These are phyloP conservation scores for Cystobasidium tubakii DNA, from an alignment of 768 basidiomycete genomes.

Conservation along the genomic window DNA sequence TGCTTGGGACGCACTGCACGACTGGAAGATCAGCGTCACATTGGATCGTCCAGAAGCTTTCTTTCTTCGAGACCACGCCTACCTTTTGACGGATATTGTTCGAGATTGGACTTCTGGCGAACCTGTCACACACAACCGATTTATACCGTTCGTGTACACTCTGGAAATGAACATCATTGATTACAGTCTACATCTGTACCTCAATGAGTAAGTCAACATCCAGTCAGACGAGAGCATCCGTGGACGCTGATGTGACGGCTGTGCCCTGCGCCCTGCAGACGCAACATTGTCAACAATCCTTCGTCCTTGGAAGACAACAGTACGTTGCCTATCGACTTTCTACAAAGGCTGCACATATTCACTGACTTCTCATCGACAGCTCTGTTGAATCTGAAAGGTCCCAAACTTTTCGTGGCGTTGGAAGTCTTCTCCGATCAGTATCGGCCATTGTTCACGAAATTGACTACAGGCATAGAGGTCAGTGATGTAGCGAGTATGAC, in stretches of 20 bases:
- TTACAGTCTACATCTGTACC: constrained; percentile 70
- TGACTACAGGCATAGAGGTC: constrained; percentile 62
- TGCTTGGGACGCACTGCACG: constrained; percentile 70
- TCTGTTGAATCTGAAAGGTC: constrained; percentile 64
- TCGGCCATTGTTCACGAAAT: constrained; percentile 62
- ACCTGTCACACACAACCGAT: constrained; percentile 69
- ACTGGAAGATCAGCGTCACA: constrained; percentile 70
- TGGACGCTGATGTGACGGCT: neutral
- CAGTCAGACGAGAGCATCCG: neutral
- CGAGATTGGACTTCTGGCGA: constrained; percentile 80
- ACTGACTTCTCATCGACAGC: constrained; percentile 54
- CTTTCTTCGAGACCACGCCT: constrained; percentile 84
- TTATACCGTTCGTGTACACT: constrained; percentile 72
- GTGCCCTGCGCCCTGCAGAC: too few relatives aligned
- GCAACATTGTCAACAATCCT: constrained; percentile 91
- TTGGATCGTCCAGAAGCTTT: constrained; percentile 68
- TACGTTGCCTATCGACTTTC: constrained; percentile 48
- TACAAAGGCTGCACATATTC: constrained; percentile 18
- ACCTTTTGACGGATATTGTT: constrained; percentile 85
- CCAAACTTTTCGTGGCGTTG: constrained; percentile 55
- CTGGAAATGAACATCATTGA: constrained; percentile 67
- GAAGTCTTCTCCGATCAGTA: constrained; percentile 67
- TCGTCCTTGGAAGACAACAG: constrained; percentile 75
- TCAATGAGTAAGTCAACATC: constrained; percentile 60
- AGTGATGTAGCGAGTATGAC: neutral